phyloP scores from a whole-genome alignment of 106 monocot species.

The Allium cepa region DNA sequence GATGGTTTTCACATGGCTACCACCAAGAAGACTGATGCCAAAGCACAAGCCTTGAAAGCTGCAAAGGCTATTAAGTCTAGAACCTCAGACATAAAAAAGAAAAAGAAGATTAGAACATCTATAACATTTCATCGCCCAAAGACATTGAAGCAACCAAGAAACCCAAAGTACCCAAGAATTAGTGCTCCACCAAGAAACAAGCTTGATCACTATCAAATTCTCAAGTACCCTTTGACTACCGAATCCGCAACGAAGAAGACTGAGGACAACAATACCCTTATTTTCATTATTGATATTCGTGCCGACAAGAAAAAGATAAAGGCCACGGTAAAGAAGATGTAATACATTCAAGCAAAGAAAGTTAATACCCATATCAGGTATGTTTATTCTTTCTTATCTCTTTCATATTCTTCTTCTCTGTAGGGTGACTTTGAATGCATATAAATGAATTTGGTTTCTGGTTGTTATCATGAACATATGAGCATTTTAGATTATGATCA shows the following conservation, averaged over 20 bases:
- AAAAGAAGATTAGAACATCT: constrained; percentile 40
- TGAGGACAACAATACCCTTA: constrained; percentile 45
- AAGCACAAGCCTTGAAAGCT: constrained; percentile 37
- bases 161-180: constrained; percentile 34
- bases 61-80: constrained; percentile 41
- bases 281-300: constrained; percentile 47
- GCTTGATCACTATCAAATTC: constrained; percentile 42
- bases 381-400: neutral
- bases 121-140: constrained; percentile 47
- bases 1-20: constrained; percentile 1
- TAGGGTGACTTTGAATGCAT: too few species aligned
- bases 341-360: constrained; percentile 57
- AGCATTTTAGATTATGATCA: too few species aligned
- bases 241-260: constrained; percentile 51
- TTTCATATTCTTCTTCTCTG: too few species aligned
- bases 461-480: too few species aligned
- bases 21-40: constrained; percentile 18
- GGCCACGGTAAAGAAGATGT: constrained; percentile 58
- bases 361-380: constrained; percentile 40
- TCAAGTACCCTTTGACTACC: constrained; percentile 40
- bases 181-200: constrained; percentile 36
- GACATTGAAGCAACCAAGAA: constrained; percentile 33
- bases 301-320: constrained; percentile 52
- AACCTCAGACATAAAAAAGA: constrained; percentile 17
- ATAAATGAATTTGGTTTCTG: neutral